A percentile compares a stretch with the other conserved stretches of the same genome.
phyloP scores from a whole-genome alignment of 2,329 filamentous ascomycete species.

The Arthroderma sp. region DNA sequence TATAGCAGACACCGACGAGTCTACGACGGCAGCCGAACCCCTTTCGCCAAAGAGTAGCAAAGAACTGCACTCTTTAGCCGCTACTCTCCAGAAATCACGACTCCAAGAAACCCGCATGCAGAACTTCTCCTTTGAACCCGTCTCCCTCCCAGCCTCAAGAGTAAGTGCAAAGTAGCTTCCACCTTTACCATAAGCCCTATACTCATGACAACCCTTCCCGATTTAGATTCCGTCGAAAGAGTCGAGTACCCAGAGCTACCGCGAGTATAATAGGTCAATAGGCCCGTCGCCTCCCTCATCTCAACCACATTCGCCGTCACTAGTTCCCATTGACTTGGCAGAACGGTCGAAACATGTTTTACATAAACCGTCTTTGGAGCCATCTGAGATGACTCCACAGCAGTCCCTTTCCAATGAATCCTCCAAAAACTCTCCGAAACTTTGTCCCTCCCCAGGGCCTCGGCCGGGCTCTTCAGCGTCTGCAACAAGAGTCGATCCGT shows the following conservation, averaged over 20 bases:
- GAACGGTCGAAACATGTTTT: constrained; percentile 38
- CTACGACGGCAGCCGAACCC: constrained; percentile 2
- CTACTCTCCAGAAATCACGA: constrained; percentile 57
- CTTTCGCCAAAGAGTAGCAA: constrained; percentile 36
- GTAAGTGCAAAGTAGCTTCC: constrained; percentile 19
- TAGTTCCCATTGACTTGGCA: constrained; percentile 70
- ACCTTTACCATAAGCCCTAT: neutral
- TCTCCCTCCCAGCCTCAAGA: constrained; percentile 57
- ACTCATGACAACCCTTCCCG: neutral
- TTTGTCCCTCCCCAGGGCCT: constrained; percentile 27
- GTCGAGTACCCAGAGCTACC: constrained; percentile 46
- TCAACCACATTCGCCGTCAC: constrained; percentile 71
- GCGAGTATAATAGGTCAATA: constrained; percentile 46
- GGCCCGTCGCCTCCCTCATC: constrained; percentile 53
- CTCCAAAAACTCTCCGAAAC: constrained; percentile 22
- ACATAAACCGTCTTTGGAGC: constrained; percentile 14
- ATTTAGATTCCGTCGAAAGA: constrained; percentile 36
- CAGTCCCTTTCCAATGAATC: constrained; percentile 38
- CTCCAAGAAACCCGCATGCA: constrained; percentile 73
- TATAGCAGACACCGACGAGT: constrained; percentile 15
- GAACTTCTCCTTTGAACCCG: constrained; percentile 78
- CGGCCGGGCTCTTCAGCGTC: no score
- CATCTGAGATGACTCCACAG: constrained; percentile 39
- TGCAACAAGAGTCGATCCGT: no score
- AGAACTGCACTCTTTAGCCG: constrained; percentile 58